Base-by-base conservation (phyloP, 768 basidiomycete species). In the Mycena filopes region DNA sequence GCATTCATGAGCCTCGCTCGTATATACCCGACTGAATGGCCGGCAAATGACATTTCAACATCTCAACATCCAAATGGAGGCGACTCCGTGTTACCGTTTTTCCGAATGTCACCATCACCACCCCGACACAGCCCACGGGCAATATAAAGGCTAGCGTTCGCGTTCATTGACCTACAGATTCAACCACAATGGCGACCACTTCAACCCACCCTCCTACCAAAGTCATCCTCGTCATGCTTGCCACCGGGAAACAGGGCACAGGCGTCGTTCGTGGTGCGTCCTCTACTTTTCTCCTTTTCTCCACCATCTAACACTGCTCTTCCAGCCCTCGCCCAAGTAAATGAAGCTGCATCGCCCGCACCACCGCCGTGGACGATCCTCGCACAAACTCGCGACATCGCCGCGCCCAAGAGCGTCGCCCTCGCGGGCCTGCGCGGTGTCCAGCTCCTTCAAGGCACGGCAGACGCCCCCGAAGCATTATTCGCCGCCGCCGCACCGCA, bases 191-290 rank as follows among this genome's bases (percentile, higher is more conserved):
- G 33, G 18, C 43, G 43, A 20, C 41, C 36, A 47, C 46, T 23
- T 23, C 49, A 4, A 21, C 40, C 41, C 40, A 49, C 18, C n/a
- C 26, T 28, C 3, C 28, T 4, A 53, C 23, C 55, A 65, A 59
- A 31, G 33, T 59, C 20, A 56, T 65, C 4, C 50, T 65, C 33
- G 50, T 65, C 25, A 58, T 65, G 63, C 63, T 65, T 15, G 63
- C 63, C 4, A 65, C 63, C 15, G 63, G 63, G 11, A 65, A 65
- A 50, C 63, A 65, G 28, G 63, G 63, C 7, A 13, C 33, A 13
- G 63, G 63, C 4, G 43, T 65, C 46, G 58, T 65, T 6, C 64
- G 58, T 8, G 63, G 63, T 65, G 36, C 8, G 21, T 42, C 3
- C 13, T 15, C 4, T 0, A 10, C 9, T 4, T 9, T 21, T 21